Base-by-base conservation (phyloP, 1,139 yeast genomes). In the Blastobotrys indianensis region DNA sequence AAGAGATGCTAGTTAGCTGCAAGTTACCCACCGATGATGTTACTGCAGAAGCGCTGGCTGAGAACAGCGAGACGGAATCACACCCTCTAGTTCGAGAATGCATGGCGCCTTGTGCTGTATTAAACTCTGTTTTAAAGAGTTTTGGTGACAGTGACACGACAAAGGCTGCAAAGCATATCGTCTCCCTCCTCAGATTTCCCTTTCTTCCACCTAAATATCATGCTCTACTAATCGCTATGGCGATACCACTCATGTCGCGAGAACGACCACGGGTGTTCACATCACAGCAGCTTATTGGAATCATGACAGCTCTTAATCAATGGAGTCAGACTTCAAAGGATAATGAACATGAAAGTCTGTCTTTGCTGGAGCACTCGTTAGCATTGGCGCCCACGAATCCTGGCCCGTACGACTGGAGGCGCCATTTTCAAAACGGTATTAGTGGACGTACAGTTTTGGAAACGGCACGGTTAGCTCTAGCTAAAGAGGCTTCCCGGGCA, bases 71-170 rank as follows among this genome's bases (percentile, higher is more conserved):
- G 11, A 28, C 46, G 12, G 59, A 57, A 15, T 46, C 59, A 7
- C 75, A 82, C 32, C 79, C 85, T 1, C 69, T 77, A 1, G 74
- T 84, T 50, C 76, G 79, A 53, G 88, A 83, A 62, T 75, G 84
- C 39, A 64, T 84, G 42, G 70, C 92, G 0, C 94, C 94, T 28
- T 82, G 82, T 59, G 90, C 86, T 0, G 82, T 83, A 0, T 65
- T 84, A 41, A 70, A 68, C 46, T 77, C 74, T 51, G 79, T 73
- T 54, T 74, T 73, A 61, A 61, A 64, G 16, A 59, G 43, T 48
- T 65, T 58, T 46, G 51, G 55, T 12, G 47, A 51, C 16, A 65
- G 60, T 12, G 55, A 59, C 38, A 59, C 55, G 49, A 59, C 52
- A 50, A 57, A 51, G 17, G 69, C 72, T 11, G 60, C 68, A 25